Evolutionary conservation across 148 eudicot species (phyloP).

Genomic region (Rheum nobile): DNA sequence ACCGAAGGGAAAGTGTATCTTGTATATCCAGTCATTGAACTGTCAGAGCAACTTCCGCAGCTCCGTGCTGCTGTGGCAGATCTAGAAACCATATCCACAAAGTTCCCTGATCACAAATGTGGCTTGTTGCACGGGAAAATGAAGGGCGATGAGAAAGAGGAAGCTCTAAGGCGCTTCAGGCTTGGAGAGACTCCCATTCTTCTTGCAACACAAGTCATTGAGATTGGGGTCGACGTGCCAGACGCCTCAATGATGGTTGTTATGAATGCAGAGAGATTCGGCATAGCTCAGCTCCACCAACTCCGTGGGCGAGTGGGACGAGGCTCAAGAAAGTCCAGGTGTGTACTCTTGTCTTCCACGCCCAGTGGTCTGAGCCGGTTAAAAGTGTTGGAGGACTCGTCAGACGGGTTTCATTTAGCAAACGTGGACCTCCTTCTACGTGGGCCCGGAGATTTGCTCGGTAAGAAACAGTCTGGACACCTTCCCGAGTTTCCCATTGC

Average conservation of each 20-base stretch:
- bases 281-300: slow-evolving; percentile 94
- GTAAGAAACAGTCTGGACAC: slow-evolving; percentile 95
- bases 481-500: slow-evolving; percentile 94
- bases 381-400: slow-evolving; percentile 64
- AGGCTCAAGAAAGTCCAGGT: slow-evolving; percentile 72
- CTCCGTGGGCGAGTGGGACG: slow-evolving; percentile 95
- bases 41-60: slow-evolving; percentile 84
- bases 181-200: slow-evolving; percentile 67
- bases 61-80: slow-evolving; percentile 92
- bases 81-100: slow-evolving; percentile 40
- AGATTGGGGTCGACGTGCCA: slow-evolving; percentile 87
- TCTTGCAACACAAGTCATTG: slow-evolving; percentile 85
- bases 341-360: slow-evolving; percentile 50
- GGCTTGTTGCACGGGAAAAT: slow-evolving; percentile 81
- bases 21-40: slow-evolving; percentile 75
- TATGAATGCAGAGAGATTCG: slow-evolving; percentile 94
- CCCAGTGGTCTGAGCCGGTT: slow-evolving; percentile 44
- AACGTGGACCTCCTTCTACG: slow-evolving; percentile 77
- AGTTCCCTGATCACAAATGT: slow-evolving; percentile 50
- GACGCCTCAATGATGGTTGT: slow-evolving; percentile 99
- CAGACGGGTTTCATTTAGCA: slow-evolving; percentile 78
- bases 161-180: slow-evolving; percentile 58
- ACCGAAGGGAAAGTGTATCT: slow-evolving; percentile 72
- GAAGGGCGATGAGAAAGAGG: slow-evolving; percentile 82
- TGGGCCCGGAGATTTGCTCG: slow-evolving; percentile 98